Evolutionary conservation across 2,329 filamentous ascomycete genomes (phyloP).

Genomic region (Pleurostoma richardsiae): DNA sequence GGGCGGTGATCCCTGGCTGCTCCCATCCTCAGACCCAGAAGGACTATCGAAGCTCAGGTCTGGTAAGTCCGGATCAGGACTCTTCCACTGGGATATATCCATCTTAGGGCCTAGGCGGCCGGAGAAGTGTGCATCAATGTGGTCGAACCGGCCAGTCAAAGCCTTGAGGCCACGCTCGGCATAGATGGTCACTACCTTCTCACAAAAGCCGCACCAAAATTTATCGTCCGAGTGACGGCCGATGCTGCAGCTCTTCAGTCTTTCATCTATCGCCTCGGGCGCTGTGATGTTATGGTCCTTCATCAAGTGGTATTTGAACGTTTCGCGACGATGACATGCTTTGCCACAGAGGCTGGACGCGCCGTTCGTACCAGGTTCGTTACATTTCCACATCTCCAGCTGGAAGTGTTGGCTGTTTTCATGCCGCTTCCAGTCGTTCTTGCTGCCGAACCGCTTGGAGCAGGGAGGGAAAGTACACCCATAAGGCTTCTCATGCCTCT

Average conservation of each 20-base stretch:
- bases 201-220: slow-evolving; percentile 90
- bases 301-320: slow-evolving; percentile 58
- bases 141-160: slow-evolving; percentile 50
- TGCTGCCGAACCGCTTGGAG: slow-evolving; percentile 75
- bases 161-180: slow-evolving; percentile 44
- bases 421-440: slow-evolving; percentile 91
- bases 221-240: slow-evolving; percentile 58
- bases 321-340: slow-evolving; percentile 52
- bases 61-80: slow-evolving; percentile 21
- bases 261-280: slow-evolving; percentile 27
- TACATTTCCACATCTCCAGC: slow-evolving; percentile 68
- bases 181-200: slow-evolving; percentile 43
- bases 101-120: slow-evolving; percentile 37
- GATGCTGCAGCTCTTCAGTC: slow-evolving; percentile 50
- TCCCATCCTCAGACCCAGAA: slow-evolving; percentile 2
- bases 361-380: slow-evolving; percentile 20
- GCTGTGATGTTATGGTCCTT: slow-evolving; percentile 38
- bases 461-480: slow-evolving; percentile 72
- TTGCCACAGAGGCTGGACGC: slow-evolving; percentile 43
- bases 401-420: slow-evolving; percentile 76
- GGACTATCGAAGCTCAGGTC: slow-evolving; percentile 1
- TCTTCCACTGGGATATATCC: slow-evolving; percentile 52
- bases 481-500: slow-evolving; percentile 76
- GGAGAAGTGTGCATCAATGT: slow-evolving; percentile 70
- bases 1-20: slow-evolving; percentile 1